Conservation (phyloP, 2,329 filamentous ascomycete genomes). For the Fusarium luffae region DNA sequence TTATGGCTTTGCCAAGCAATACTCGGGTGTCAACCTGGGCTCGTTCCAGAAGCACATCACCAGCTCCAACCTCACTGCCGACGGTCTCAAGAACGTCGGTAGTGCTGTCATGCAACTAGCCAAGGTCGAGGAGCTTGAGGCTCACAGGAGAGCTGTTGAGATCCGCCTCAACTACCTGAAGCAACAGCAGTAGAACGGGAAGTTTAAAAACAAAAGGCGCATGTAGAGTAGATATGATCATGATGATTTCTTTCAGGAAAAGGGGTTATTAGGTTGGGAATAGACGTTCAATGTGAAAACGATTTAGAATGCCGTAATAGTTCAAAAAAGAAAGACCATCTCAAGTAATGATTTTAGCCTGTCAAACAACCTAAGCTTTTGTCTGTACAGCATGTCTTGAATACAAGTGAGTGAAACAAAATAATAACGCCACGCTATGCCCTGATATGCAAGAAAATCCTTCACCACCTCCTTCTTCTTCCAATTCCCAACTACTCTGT, state of each 20-base stretch:
- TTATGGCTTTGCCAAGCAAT: slow-evolving; percentile 98
- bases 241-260: slow-evolving; percentile 20
- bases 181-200: slow-evolving; percentile 44
- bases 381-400: slow-evolving; percentile 36
- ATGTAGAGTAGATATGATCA: slow-evolving; percentile 17
- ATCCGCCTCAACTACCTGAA: slow-evolving; percentile 74
- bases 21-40: slow-evolving; percentile 94
- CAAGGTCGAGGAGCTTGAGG: slow-evolving; percentile 93
- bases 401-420: slow-evolving; percentile 38
- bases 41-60: slow-evolving; percentile 99
- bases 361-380: slow-evolving; percentile 35
- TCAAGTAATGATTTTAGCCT: slow-evolving; percentile 32
- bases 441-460: slow-evolving; percentile 28
- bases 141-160: slow-evolving; percentile 88
- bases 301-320: neutral
- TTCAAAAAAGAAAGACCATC: slow-evolving; percentile 6
- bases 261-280: slow-evolving; percentile 14
- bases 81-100: slow-evolving; percentile 88
- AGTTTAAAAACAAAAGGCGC: slow-evolving; percentile 18
- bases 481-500: neutral
- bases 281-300: slow-evolving; percentile 18
- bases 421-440: slow-evolving; percentile 52
- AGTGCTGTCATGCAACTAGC: slow-evolving; percentile 94
- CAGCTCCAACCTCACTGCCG: slow-evolving; percentile 85
- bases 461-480: neutral